phyloP scores from a whole-genome alignment of 1,139 yeast species.

The Yamadazyma atlantica region DNA sequence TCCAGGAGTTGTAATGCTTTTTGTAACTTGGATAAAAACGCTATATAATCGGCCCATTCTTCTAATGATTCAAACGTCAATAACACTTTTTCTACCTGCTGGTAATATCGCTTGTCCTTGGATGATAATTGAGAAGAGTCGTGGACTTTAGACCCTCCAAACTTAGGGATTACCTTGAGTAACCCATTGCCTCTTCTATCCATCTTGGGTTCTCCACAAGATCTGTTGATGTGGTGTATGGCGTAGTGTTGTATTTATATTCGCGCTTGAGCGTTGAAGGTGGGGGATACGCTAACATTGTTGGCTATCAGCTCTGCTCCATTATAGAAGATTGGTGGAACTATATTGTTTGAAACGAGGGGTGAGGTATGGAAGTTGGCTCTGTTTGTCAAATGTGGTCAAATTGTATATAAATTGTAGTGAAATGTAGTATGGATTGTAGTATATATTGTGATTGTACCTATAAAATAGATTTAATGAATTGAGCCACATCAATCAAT shows the following conservation, averaged over 20 bases:
- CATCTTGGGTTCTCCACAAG: too few relatives aligned
- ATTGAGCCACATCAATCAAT: conserved; percentile 46
- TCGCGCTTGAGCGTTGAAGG: too few relatives aligned
- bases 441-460: neutral
- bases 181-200: conserved; percentile 7
- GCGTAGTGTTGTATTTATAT: too few relatives aligned
- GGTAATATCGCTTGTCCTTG: conserved; percentile 52
- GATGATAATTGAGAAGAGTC: conserved; percentile 10
- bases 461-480: conserved; percentile 5
- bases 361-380: too few relatives aligned
- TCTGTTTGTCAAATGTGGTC: neutral
- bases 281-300: too few relatives aligned
- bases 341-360: too few relatives aligned
- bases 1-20: conserved; percentile 56
- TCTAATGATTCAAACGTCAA: conserved; percentile 79
- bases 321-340: too few relatives aligned
- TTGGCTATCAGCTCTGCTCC: too few relatives aligned
- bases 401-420: neutral
- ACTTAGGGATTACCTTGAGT: conserved; percentile 8
- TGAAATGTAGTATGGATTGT: neutral
- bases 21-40: conserved; percentile 75
- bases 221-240: too few relatives aligned
- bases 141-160: conserved; percentile 7
- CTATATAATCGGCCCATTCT: conserved; percentile 99
- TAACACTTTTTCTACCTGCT: conserved; percentile 71